A percentile compares a stretch with the other conserved stretches of the same genome.
Conservation (phyloP, 169 alveolate species). For the Plasmodium coatneyi region DNA sequence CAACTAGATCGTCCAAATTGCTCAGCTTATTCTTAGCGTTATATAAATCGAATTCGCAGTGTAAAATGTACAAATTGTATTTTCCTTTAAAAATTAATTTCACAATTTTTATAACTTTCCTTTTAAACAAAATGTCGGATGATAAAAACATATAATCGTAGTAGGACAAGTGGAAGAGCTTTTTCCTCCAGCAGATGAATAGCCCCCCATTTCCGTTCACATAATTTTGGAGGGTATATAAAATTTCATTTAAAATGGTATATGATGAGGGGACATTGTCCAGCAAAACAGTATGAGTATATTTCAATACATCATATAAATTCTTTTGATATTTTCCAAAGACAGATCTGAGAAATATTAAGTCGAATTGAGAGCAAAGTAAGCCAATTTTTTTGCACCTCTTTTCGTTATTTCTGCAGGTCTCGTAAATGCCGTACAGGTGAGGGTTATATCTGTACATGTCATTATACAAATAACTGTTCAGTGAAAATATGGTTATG, state of each 20-base stretch:
- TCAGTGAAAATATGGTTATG: slow-evolving; percentile 56
- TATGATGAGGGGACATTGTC: slow-evolving; percentile 47
- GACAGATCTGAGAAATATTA: slow-evolving; percentile 70
- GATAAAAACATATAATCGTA: slow-evolving; percentile 72
- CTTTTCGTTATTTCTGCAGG: slow-evolving; percentile 58
- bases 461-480: slow-evolving; percentile 60
- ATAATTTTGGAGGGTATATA: slow-evolving; percentile 46
- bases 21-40: slow-evolving; percentile 52
- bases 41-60: slow-evolving; percentile 63
- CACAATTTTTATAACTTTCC: slow-evolving; percentile 66
- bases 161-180: slow-evolving; percentile 35
- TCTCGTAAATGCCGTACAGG: slow-evolving; percentile 57
- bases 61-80: slow-evolving; percentile 55
- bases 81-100: slow-evolving; percentile 56
- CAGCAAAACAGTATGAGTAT: slow-evolving; percentile 51
- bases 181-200: slow-evolving; percentile 70
- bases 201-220: slow-evolving; percentile 66
- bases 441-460: slow-evolving; percentile 64
- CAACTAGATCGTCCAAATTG: slow-evolving; percentile 48
- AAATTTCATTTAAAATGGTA: slow-evolving; percentile 40
- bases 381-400: slow-evolving; percentile 38
- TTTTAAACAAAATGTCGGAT: slow-evolving; percentile 56
- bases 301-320: slow-evolving; percentile 49
- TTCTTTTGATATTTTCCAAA: slow-evolving; percentile 69
- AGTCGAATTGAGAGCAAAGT: slow-evolving; percentile 52